A percentile compares a stretch with the other conserved stretches of the same genome.
Conservation (phyloP, 164 flowering plant genomes). For the Euptelea pleiosperma region DNA sequence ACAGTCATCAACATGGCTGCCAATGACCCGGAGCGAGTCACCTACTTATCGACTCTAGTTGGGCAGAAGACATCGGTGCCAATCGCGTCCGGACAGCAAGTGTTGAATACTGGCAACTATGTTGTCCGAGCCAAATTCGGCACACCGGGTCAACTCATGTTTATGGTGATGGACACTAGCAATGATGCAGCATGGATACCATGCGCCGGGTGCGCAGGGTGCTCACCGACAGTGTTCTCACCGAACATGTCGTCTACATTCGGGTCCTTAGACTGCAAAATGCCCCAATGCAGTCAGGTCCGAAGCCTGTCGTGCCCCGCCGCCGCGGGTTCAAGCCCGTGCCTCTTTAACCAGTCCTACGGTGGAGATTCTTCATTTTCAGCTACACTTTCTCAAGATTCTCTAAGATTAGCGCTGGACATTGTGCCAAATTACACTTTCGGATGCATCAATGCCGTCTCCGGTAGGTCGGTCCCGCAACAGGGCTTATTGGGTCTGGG, state of each 20-base stretch:
- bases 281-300: constrained; percentile 58
- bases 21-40: constrained; percentile 56
- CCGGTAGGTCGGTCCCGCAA: constrained; percentile 67
- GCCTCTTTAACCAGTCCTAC: constrained; percentile 74
- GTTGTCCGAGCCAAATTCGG: constrained; percentile 73
- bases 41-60: constrained; percentile 48
- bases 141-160: constrained; percentile 79
- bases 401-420: constrained; percentile 42
- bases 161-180: constrained; percentile 90
- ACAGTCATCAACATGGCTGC: constrained; percentile 73
- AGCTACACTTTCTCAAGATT: constrained; percentile 60
- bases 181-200: constrained; percentile 77
- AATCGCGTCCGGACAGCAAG: constrained; percentile 66
- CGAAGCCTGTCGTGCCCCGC: constrained; percentile 60
- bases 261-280: constrained; percentile 49
- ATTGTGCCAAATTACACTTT: constrained; percentile 53
- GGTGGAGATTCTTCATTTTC: constrained; percentile 73
- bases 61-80: constrained; percentile 49
- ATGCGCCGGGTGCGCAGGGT: constrained; percentile 66
- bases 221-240: constrained; percentile 49
- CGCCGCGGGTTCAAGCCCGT: constrained; percentile 32
- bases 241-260: constrained; percentile 53
- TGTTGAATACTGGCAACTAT: constrained; percentile 63
- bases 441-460: constrained; percentile 59
- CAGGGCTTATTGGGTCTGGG: constrained; percentile 94